These are phyloP conservation scores for Kwoniella sp. DNA, from an alignment of 768 basidiomycete genomes.

Conservation along the genomic window DNA sequence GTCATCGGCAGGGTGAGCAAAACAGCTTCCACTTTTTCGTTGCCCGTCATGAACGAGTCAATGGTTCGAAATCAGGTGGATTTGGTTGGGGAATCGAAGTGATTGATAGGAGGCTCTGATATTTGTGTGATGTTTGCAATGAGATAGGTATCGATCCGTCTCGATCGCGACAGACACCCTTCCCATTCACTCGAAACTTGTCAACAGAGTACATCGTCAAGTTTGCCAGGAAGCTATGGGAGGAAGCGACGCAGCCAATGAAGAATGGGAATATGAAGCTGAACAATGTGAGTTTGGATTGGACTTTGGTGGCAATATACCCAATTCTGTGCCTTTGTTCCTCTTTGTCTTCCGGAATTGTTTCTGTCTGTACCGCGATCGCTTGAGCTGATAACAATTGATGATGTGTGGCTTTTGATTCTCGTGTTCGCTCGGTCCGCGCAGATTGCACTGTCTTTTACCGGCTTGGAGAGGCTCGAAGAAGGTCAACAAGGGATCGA, in stretches of 20 bases:
- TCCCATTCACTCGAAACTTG: conserved; percentile 77
- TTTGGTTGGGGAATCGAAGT: no score
- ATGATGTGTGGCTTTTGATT: no score
- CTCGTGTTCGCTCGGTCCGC: background rate
- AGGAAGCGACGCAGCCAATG: conserved; percentile 71
- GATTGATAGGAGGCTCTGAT: no score
- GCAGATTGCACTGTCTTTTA: conserved; percentile 51
- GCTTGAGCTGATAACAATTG: background rate
- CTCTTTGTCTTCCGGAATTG: background rate
- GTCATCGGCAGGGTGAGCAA: conserved; percentile 59
- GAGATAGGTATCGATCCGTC: conserved; percentile 64
- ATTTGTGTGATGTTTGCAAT: no score
- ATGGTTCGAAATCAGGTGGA: conserved; percentile 49
- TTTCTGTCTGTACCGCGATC: background rate
- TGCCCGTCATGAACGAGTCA: background rate
- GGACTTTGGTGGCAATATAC: no score
- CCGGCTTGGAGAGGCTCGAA: conserved; percentile 50
- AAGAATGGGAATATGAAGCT: conserved; percentile 63
- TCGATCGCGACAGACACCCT: conserved; percentile 80
- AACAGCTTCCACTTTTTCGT: background rate
- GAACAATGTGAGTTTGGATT: conserved; percentile 64
- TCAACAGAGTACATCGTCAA: conserved; percentile 75
- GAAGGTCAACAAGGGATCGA: conserved; percentile 84
- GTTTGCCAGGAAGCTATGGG: conserved; percentile 80
- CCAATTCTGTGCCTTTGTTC: background rate